Evolutionary conservation across 768 basidiomycete species (phyloP), one percentile per base, ranked within the genome.

Genomic region (Boletales sp.): DNA sequence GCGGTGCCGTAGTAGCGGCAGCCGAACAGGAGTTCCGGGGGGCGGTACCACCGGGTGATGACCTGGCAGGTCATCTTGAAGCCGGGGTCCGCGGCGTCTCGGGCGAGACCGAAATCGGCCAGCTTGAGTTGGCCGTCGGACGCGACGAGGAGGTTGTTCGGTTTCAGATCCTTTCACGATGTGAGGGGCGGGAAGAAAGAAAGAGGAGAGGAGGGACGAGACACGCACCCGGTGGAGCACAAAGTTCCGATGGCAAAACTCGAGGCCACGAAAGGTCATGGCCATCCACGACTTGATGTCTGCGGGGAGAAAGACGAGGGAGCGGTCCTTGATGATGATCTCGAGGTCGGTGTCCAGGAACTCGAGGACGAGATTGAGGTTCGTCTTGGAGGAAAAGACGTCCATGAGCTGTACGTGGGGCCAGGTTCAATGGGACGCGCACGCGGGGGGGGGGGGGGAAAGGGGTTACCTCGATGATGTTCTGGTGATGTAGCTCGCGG

Each of bases 81-180:
- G 4, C 87, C 88, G 21, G 94, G 93, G 60, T 98, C 96, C 14
- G 89, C 91, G 67, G 88, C 95, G 72, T 99, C 96, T 49, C 96
- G 75, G 21, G 96, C 96, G 8, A 99, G 81, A 79, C 96, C 96
- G 67, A 99, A 99, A 81, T 99, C 96, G 12, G 96, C 96, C 41
- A 99, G 81, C 72, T 99, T 99, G 57, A 98, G 84, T 46, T 90
- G 84, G 0, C 96, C 96, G 45, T 91, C 82, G 0, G 88, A 81
- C 0, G 93, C 82, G 53, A 99, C 88, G 62, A 99, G 84, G 72
- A 99, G 78, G 71, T 99, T 99, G 73, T 99, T 99, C 8, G 96
- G 96, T 68, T 99, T 99, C 55, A 99, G 70, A 76, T 99, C 96
- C 95, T 98, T n/a, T n/a, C n/a, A n/a, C n/a, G n/a, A n/a, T n/a